Evolutionary conservation across 352 stramenopile species (phyloP).

Genomic region (Phytophthora constricta): DNA sequence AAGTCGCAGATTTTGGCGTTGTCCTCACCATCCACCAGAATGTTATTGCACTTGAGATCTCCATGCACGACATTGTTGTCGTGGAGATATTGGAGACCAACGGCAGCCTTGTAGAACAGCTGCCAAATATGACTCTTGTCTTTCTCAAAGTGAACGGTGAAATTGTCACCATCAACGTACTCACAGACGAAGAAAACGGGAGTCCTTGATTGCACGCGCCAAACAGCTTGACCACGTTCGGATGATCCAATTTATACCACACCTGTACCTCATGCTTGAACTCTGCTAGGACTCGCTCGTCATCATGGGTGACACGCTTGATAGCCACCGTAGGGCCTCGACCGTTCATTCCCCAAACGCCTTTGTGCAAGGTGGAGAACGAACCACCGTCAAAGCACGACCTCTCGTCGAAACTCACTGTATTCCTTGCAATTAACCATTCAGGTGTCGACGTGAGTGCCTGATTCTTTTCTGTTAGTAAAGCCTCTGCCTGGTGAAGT

Average conservation of each 20-base stretch:
- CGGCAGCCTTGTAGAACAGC: slow-evolving; percentile 29
- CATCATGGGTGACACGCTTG: slow-evolving; percentile 29
- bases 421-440: slow-evolving; percentile 25
- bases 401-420: slow-evolving; percentile 15
- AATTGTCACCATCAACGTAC: slow-evolving; percentile 23
- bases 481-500: slow-evolving; percentile 12
- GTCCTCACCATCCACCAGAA: slow-evolving; percentile 57
- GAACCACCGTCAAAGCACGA: slow-evolving; percentile 12
- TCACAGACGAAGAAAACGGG: slow-evolving; percentile 37
- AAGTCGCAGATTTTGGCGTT: slow-evolving; percentile 42
- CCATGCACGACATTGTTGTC: slow-evolving; percentile 61
- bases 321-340: slow-evolving; percentile 27
- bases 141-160: slow-evolving; percentile 29
- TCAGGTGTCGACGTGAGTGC: slow-evolving; percentile 1
- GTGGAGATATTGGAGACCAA: slow-evolving; percentile 71
- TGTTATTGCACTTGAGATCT: slow-evolving; percentile 86
- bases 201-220: slow-evolving; percentile 40
- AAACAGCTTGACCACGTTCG: slow-evolving; percentile 38
- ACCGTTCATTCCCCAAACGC: slow-evolving; percentile 11
- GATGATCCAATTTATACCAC: slow-evolving; percentile 38
- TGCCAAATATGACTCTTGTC: slow-evolving; percentile 24
- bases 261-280: slow-evolving; percentile 37
- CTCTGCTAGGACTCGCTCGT: not conserved
- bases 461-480: slow-evolving; percentile 1
- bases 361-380: slow-evolving; percentile 14